A percentile compares a stretch with the other conserved stretches of the same genome.
phyloP scores from a whole-genome alignment of 2,329 filamentous ascomycete species.

The Pyrenochaeta sp. region DNA sequence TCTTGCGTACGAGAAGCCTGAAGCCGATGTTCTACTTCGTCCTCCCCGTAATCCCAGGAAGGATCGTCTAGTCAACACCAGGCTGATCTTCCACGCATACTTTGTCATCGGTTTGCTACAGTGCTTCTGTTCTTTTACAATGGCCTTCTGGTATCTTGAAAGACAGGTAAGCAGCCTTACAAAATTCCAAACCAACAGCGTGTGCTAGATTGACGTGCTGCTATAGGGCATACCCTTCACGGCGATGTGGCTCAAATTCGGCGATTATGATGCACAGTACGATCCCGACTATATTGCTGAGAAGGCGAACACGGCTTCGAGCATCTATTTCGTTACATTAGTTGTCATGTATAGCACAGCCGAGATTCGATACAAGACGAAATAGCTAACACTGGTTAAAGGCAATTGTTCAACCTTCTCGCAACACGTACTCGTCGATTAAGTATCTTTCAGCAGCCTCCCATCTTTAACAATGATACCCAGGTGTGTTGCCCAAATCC shows the following conservation, averaged over 20 bases:
- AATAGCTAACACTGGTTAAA: slow-evolving; percentile 22
- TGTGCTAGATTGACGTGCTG: background rate
- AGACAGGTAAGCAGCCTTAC: slow-evolving; percentile 3
- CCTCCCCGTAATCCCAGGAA: slow-evolving; percentile 73
- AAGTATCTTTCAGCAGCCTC: slow-evolving; percentile 76
- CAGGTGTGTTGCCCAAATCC: slow-evolving; percentile 6
- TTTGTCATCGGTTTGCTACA: slow-evolving; percentile 70
- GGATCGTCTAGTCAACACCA: slow-evolving; percentile 76
- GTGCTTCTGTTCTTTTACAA: slow-evolving; percentile 53
- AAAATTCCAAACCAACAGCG: background rate
- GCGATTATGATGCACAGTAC: slow-evolving; percentile 34
- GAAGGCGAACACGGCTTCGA: slow-evolving; percentile 70
- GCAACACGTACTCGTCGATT: slow-evolving; percentile 68
- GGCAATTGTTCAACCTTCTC: slow-evolving; percentile 79
- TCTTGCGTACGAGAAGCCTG: slow-evolving; percentile 78
- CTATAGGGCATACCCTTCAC: slow-evolving; percentile 70
- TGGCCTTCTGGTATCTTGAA: slow-evolving; percentile 57
- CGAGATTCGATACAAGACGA: background rate
- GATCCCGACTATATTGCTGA: slow-evolving; percentile 44
- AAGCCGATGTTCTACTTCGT: slow-evolving; percentile 76
- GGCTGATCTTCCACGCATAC: slow-evolving; percentile 77
- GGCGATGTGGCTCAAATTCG: slow-evolving; percentile 67
- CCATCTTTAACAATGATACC: slow-evolving; percentile 69
- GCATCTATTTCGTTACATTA: slow-evolving; percentile 81
- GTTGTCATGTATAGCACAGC: slow-evolving; percentile 72